Conservation (phyloP, 768 basidiomycete genomes). For the Cyathus striatus region DNA sequence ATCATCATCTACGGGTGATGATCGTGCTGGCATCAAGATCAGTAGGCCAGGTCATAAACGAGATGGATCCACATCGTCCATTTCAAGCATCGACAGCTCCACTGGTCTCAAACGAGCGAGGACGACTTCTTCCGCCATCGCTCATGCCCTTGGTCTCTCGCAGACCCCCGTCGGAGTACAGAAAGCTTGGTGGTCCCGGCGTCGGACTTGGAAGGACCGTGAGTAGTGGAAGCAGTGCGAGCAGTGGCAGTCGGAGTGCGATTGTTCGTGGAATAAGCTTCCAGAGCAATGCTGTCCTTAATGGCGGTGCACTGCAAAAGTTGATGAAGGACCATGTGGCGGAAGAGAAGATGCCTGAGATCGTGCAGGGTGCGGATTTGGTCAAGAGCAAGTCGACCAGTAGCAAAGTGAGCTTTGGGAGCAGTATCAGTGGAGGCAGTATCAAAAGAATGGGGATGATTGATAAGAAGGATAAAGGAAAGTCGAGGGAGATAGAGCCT, state of each 20-base stretch:
- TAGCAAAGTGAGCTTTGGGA: slow-evolving; percentile 13
- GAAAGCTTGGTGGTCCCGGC: slow-evolving; percentile 34
- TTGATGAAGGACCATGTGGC: slow-evolving; percentile 28
- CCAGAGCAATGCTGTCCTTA: slow-evolving; percentile 6
- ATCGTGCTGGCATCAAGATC: not conserved
- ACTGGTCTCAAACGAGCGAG: slow-evolving; percentile 5
- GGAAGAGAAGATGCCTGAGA: slow-evolving; percentile 15
- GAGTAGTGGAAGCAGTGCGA: slow-evolving; percentile 18
- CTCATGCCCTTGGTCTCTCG: slow-evolving; percentile 38
- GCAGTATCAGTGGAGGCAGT: slow-evolving; percentile 5
- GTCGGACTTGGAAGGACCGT: slow-evolving; percentile 20
- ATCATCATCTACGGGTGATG: slow-evolving; percentile 4
- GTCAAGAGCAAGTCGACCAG: slow-evolving; percentile 28
- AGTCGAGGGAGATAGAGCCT: not conserved
- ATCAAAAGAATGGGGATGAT: not conserved
- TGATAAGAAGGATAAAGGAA: not conserved
- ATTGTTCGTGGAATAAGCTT: slow-evolving; percentile 13
- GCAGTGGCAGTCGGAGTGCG: slow-evolving; percentile 20
- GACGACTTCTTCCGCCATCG: slow-evolving; percentile 32
- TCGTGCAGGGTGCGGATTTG: slow-evolving; percentile 13
- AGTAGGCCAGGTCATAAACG: not conserved
- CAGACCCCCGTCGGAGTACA: slow-evolving; percentile 32
- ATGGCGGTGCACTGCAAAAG: slow-evolving; percentile 41
- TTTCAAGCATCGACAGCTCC: not conserved
- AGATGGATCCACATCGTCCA: not conserved